These are phyloP conservation scores for Halophytophthora batemanensis DNA, from an alignment of 352 stramenopile genomes.

Conservation along the genomic window DNA sequence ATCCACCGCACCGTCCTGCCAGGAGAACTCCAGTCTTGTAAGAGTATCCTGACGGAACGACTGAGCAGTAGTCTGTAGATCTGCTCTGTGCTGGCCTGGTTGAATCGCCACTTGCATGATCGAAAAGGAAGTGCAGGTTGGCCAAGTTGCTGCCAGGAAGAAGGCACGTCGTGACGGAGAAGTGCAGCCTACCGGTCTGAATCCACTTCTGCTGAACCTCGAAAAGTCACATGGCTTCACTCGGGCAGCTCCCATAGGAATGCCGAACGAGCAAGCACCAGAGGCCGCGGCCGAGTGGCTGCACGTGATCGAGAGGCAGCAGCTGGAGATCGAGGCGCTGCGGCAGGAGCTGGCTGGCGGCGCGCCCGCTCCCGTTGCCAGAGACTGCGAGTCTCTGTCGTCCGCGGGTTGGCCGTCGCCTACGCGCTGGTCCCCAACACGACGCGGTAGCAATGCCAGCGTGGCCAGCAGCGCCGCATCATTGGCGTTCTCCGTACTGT, in stretches of 20 bases:
- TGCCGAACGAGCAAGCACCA: conserved; percentile 3
- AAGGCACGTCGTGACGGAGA: no score
- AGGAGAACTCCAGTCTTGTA: no score
- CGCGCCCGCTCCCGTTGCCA: no score
- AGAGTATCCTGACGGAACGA: no score
- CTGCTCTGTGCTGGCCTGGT: no score
- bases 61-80: no score
- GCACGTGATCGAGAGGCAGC: conserved; percentile 40
- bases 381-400: background rate
- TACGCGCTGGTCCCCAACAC: background rate
- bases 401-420: background rate
- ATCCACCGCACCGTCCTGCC: no score
- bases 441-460: conserved; percentile 13
- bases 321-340: conserved; percentile 44
- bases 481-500: conserved; percentile 25
- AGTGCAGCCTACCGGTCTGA: no score
- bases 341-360: conserved; percentile 9
- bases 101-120: no score
- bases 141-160: no score
- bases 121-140: no score
- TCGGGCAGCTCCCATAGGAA: background rate
- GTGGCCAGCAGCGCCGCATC: conserved; percentile 21
- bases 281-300: conserved; percentile 28
- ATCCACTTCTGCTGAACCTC: no score
- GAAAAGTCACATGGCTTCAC: conserved; percentile 1